phyloP scores from a whole-genome alignment of 2,329 filamentous ascomycete genomes.

The Scortechinia acanthostroma region DNA sequence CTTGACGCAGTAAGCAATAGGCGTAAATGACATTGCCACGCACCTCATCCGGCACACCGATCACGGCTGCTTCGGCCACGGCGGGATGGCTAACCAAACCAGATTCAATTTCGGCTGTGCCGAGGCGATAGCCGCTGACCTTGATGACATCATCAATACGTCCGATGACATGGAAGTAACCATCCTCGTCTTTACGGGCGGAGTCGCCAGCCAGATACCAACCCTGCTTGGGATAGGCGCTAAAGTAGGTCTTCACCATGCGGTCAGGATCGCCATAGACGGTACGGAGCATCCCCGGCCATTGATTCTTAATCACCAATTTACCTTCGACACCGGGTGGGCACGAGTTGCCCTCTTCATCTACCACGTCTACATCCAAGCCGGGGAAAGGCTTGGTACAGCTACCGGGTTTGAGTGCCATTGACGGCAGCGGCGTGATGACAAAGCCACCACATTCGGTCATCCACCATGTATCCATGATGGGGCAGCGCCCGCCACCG shows the following conservation, averaged over 20 bases:
- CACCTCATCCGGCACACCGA: slow-evolving; percentile 85
- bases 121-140: slow-evolving; percentile 90
- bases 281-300: slow-evolving; percentile 97
- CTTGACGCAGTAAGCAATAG: slow-evolving; percentile 87
- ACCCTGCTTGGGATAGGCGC: slow-evolving; percentile 97
- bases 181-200: slow-evolving; percentile 90
- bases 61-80: slow-evolving; percentile 90
- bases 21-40: slow-evolving; percentile 96
- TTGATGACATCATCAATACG: slow-evolving; percentile 98
- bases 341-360: too few relatives aligned
- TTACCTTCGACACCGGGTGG: slow-evolving; percentile 96
- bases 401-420: slow-evolving; percentile 92
- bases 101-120: slow-evolving; percentile 95
- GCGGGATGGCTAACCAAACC: slow-evolving; percentile 85
- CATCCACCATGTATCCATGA: slow-evolving; percentile 73
- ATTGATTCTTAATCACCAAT: slow-evolving; percentile 91
- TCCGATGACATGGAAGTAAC: slow-evolving; percentile 99
- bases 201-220: slow-evolving; percentile 61
- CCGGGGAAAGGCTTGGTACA: slow-evolving; percentile 97
- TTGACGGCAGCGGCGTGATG: slow-evolving; percentile 86
- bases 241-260: slow-evolving; percentile 97
- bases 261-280: slow-evolving; percentile 97
- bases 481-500: slow-evolving; percentile 84
- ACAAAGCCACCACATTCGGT: slow-evolving; percentile 69
- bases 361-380: slow-evolving; percentile 94